Base-by-base conservation (phyloP, 1,139 yeast species). In the Protomyces macrosporus region DNA sequence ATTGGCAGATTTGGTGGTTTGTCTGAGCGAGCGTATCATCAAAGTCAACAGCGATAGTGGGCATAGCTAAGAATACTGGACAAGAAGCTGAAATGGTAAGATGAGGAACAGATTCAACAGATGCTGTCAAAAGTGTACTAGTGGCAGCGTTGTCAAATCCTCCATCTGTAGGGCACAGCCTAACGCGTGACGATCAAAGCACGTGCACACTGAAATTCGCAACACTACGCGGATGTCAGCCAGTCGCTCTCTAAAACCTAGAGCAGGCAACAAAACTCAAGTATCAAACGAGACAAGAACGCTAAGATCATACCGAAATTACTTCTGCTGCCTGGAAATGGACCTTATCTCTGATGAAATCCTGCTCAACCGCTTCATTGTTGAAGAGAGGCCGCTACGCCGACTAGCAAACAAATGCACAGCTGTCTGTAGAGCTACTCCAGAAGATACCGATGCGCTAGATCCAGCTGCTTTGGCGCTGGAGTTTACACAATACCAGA, bases 21-120 rank as follows among this genome's bases (percentile, higher is more conserved):
- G 62, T 58, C n/a, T 50, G 62, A 10, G 62, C 53, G 39, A 58
- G 56, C 30, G 62, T 58, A 39, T 58, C 62, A 45, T 58, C 62
- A 12, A 55, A 58, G 33, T 58, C 62, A 42, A 58, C 45, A n/a
- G 62, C 62, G 14, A 58, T 58, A 34, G 53, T 55, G n/a, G 45
- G 56, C 62, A 58, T 58, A 23, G 23, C 23, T 23, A 23, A 23
- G 23, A 23, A 23, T 23, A 23, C 23, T 23, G 23, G 23, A 23
- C 2, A 23, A 23, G 23, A 23, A 23, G 23, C 23, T 23, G 23
- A 23, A 23, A 23, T 1, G 23, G 23, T 23, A 23, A 23, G 23
- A 23, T 23, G 23, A 23, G 23, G 23, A 1, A 23, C 23, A 23
- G 23, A 23, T 23, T 1, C 23, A 1, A 23, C 23, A 23, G 23